Base-by-base conservation (phyloP, 2,329 filamentous ascomycete genomes). In the Colletotrichum musicola region DNA sequence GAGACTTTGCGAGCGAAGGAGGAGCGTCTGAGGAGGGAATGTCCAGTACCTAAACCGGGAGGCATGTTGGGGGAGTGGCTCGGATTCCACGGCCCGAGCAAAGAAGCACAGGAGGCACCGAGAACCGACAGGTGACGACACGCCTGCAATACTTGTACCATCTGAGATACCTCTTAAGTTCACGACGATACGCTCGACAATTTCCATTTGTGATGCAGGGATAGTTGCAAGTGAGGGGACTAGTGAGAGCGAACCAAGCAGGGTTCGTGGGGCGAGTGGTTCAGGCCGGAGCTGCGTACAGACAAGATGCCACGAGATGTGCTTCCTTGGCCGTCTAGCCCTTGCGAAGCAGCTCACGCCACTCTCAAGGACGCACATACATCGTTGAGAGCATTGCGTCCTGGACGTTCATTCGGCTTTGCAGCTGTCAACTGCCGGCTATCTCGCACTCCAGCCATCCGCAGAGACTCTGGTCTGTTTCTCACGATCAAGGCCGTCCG, bases 21-120 rank as follows among this genome's bases (percentile, higher is more conserved):
- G 75, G 72, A 84, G 78, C 84, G 82, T 62, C 76, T 81, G 53
- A 85, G 85, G 76, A 87, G 93, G 75, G 93, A 97, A 77, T 99
- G 96, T 77, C 96, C 96, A 0, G 90, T 99, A 13, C 96, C 96
- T 5, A 98, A 98, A 80, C 95, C 96, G 0, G 86, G 89, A 38
- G 95, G 94, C 3, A 81, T 94, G 40, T 81, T 97, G 53, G 93
- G 93, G 13, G 88, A 92, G 76, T 84, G 95, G 73, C 81, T 96
- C 70, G 93, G 93, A 0, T 92, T 95, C 76, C 86, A 85, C 73
- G 70, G 64, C 16, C 64, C 66, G 49, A 71, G 30, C 30, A 35
- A 71, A 27, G 67, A 38, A 42, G 51, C 59, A 25, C 27, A 54
- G 18, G 62, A 44, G 35, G 30, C 57, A 6, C 27, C 65, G n/a